phyloP scores from a whole-genome alignment of 2,329 filamentous ascomycete species.

The Mycogone perniciosa region DNA sequence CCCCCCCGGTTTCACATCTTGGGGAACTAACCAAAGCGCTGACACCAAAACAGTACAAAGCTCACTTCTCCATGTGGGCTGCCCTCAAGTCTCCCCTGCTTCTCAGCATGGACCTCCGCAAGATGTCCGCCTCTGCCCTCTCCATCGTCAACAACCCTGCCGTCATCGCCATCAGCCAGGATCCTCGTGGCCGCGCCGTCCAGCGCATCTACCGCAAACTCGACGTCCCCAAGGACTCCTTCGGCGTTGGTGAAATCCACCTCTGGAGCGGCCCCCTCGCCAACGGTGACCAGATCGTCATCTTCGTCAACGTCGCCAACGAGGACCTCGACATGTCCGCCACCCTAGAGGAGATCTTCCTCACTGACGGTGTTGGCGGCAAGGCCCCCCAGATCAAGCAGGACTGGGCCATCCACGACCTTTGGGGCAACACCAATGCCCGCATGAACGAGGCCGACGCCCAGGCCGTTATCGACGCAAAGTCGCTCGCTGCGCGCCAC shows the following conservation, averaged over 20 bases:
- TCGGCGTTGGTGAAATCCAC: conserved; percentile 20
- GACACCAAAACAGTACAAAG: conserved; percentile 5
- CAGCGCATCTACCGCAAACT: conserved; percentile 12
- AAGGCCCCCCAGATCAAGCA: conserved; percentile 6
- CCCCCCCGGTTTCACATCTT: background rate
- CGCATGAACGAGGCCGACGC: conserved; percentile 2
- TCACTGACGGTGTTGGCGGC: conserved; percentile 8
- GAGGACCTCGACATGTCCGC: conserved; percentile 11
- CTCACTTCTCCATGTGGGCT: conserved; percentile 41
- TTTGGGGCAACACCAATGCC: conserved; percentile 2
- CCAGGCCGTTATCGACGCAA: conserved; percentile 3
- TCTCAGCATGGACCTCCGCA: conserved; percentile 33
- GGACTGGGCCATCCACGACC: conserved; percentile 7
- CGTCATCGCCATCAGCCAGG: conserved; percentile 30
- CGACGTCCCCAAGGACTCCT: conserved; percentile 18
- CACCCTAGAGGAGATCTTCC: conserved; percentile 8
- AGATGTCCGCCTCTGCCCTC: conserved; percentile 15
- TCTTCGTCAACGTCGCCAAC: conserved; percentile 11
- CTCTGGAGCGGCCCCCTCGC: conserved; percentile 23
- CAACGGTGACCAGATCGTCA: conserved; percentile 12
- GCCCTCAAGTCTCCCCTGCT: conserved; percentile 40
- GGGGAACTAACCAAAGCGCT: background rate
- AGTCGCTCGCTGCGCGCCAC: background rate
- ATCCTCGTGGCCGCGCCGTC: conserved; percentile 23
- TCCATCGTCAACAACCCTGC: conserved; percentile 19